Conservation (phyloP, 352 stramenopile genomes). For the Blastocystis sp. region DNA sequence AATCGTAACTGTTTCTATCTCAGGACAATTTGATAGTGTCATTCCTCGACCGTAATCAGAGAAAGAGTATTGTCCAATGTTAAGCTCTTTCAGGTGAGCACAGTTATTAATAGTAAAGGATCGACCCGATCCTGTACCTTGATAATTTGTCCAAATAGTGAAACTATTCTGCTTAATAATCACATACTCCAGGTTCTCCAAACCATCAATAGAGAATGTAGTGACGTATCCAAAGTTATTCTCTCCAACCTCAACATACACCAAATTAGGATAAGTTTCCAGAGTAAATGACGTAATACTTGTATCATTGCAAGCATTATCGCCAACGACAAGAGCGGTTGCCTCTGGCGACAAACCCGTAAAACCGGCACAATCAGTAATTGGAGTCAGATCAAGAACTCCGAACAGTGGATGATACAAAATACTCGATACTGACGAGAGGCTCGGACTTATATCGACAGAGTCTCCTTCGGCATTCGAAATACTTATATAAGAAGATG, state of each 20-base stretch:
- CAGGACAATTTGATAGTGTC: too few species aligned
- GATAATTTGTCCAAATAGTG: too few species aligned
- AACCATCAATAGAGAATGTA: background rate
- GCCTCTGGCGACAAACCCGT: background rate
- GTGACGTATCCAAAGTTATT: background rate
- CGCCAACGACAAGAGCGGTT: background rate
- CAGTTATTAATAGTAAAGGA: too few species aligned
- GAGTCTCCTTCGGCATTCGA: too few species aligned
- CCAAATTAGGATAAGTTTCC: background rate
- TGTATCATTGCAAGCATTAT: background rate
- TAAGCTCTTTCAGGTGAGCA: background rate
- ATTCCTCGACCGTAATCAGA: too few species aligned
- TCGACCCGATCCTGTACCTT: too few species aligned
- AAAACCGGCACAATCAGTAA: background rate
- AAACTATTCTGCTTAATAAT: background rate
- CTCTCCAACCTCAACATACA: background rate
- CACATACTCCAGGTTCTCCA: background rate
- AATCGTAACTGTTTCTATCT: background rate
- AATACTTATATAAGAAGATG: too few species aligned
- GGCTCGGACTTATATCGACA: too few species aligned
- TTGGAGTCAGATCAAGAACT: background rate
- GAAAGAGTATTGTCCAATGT: background rate
- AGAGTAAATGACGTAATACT: background rate
- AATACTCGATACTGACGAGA: too few species aligned
- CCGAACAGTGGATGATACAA: too few species aligned